Evolutionary conservation across 495 filamentous ascomycete species (phyloP), one percentile per base, ranked within the genome.

Genomic region (Immersiella caudata): DNA sequence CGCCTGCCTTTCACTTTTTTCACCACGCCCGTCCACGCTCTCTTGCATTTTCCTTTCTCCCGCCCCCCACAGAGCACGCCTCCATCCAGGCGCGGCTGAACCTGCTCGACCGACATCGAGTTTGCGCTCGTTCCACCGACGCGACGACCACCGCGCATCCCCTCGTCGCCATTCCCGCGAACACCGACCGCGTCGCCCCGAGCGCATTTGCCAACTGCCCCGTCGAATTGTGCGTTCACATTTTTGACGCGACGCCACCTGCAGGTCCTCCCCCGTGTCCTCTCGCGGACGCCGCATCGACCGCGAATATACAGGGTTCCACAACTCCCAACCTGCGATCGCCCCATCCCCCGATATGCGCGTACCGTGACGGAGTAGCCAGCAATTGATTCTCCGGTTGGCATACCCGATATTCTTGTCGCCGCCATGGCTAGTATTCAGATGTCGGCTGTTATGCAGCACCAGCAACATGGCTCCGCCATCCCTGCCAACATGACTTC

Each of bases 341-440:
- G 49, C 61, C 65, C 29, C 40, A 56, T 62, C 67, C 20, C 65
- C 55, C 79, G 80, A 79, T 76, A 82, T 83, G 80, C 79, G 65
- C 74, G 62, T 60, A 51, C 68, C 46, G 61, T 74, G 36, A 73
- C 36, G 40, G 49, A 40, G 60, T 60, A 36, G 55, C 58, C 33
- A 64, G 25, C 64, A 74, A 68, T 70, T 71, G 60, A 75, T n/a
- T 36, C 51, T 64, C 55, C 62, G 57, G 61, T 59, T 66, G 71
- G 49, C 62, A 55, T 67, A 55, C 57, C 67, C 51, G 60, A 72
- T 65, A 68, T 70, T 63, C 29, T 67, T 40, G 58, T 69, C 70
- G 65, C 71, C 79, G 85, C 61, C 66, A 96, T 96, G 92, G 87
- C 92, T 74, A 93, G 91, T 46, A 86, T 91, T 70, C 91, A 94